Percentiles rank a stretch among this genome's conserved stretches.
These are phyloP conservation scores for Thalassiosira allenii DNA, from an alignment of 352 stramenopile species.

Conservation along the genomic window DNA sequence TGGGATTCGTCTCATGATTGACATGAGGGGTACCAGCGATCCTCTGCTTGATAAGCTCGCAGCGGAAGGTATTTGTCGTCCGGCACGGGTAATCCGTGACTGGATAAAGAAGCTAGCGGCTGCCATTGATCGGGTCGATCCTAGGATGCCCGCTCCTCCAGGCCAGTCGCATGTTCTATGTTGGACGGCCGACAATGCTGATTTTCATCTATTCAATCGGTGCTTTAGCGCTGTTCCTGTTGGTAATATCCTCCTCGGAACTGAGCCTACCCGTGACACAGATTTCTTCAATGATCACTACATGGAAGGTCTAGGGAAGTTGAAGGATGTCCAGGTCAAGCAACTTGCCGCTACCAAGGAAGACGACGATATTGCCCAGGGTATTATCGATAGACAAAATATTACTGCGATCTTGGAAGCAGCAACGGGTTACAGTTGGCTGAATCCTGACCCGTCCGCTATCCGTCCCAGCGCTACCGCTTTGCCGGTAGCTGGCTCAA, in stretches of 20 bases:
- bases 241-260: slow-evolving; percentile 11
- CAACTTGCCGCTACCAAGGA: slow-evolving; percentile 4
- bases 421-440: background rate
- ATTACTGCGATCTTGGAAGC: slow-evolving; percentile 1
- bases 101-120: slow-evolving; percentile 17
- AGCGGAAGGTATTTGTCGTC: slow-evolving; percentile 7
- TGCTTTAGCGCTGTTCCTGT: slow-evolving; percentile 6
- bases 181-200: slow-evolving; percentile 15
- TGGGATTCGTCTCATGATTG: slow-evolving; percentile 24
- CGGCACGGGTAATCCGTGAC: background rate
- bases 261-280: background rate
- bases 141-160: background rate
- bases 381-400: slow-evolving; percentile 9
- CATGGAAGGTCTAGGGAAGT: slow-evolving; percentile 5
- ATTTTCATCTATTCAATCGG: slow-evolving; percentile 11
- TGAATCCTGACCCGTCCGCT: background rate
- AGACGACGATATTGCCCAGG: slow-evolving; percentile 10
- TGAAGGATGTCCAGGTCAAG: slow-evolving; percentile 3
- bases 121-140: background rate
- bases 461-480: background rate
- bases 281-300: slow-evolving; percentile 10
- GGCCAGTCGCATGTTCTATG: slow-evolving; percentile 5
- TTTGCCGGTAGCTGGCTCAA: background rate
- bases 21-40: slow-evolving; percentile 17
- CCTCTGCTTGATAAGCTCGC: background rate